Base-by-base conservation (phyloP, 805 yeast species). In the Pichia pseudocactophila region DNA sequence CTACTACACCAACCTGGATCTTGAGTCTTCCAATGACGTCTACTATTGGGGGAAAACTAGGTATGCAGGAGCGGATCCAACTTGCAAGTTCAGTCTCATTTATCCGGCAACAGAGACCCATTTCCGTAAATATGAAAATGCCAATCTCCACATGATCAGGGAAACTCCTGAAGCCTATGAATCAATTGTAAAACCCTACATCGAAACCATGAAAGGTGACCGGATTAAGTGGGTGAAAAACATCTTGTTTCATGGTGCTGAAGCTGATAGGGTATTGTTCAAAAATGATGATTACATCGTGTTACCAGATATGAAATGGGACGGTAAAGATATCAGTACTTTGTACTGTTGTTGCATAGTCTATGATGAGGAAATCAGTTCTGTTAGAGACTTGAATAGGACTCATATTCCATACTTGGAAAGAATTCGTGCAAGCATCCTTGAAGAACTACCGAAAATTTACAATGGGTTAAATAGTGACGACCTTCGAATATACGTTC, bases 261-360 rank as follows among this genome's bases (percentile, higher is more conserved):
- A 90, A 59, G 71, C 86, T 0, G 97, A 89, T 28, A 64, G 86
- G 17, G 77, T 90, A n/a, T 69, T 88, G 2, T 72, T 69, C 51
- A 78, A 81, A 39, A 82, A 86, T 48, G 73, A 76, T 26, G 74
- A 74, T 17, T 86, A 84, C 55, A 76, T 88, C 5, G 62, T 92
- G 36, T 67, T 89, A 34, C 97, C 97, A 0, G 97, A 90, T 61
- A 85, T 90, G 94, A 89, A 89, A 58, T 92, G 98, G 98, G 96
- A 90, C 58, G 79, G 83, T 3, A 64, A 70, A 39, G 76, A 77
- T 25, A 50, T 81, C 56, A 85, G 78, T 20, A 62, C 90, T 3
- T 63, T 92, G 42, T 88, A 92, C 57, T 63, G 90, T 50, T 80
- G 85, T 40, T 82, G 84, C 8, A 80, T 90, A 45, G 89, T 82